phyloP scores from a whole-genome alignment of 306 rosid species.

The Nissolia schottii region DNA sequence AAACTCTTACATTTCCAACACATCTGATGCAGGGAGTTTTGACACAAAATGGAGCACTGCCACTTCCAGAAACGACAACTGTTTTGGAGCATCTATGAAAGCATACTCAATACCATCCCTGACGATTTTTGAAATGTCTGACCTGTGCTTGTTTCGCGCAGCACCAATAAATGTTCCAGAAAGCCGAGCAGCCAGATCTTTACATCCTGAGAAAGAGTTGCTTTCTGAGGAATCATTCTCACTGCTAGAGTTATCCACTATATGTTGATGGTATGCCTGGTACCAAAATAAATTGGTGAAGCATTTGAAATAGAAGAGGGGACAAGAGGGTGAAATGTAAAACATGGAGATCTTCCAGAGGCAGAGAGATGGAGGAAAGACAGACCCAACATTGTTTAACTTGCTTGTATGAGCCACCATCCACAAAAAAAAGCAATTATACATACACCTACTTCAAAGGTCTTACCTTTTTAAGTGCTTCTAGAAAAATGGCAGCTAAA shows the following conservation, averaged over 20 bases:
- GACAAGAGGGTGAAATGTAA: constrained; percentile 5
- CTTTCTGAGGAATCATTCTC: constrained; percentile 48
- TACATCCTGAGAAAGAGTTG: constrained; percentile 60
- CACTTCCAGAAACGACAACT: constrained; percentile 70
- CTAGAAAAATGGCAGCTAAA: constrained; percentile 61
- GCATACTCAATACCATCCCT: constrained; percentile 80
- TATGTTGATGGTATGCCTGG: constrained; percentile 67
- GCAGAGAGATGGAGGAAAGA: constrained; percentile 2
- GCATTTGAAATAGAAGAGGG: constrained; percentile 15
- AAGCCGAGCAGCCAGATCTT: constrained; percentile 77
- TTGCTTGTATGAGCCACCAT: neutral
- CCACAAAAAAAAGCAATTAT: neutral
- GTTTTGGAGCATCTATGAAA: constrained; percentile 74
- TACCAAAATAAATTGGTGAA: constrained; percentile 6
- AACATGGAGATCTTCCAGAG: constrained; percentile 5
- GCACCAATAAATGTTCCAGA: constrained; percentile 80
- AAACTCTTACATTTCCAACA: constrained; percentile 64
- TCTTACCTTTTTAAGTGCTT: constrained; percentile 80
- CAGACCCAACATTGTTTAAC: neutral
- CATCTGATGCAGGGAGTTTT: constrained; percentile 75
- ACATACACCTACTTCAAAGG: neutral
- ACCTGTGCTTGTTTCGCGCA: constrained; percentile 71
- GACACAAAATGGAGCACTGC: constrained; percentile 69
- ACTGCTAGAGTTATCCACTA: constrained; percentile 41
- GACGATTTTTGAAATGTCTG: constrained; percentile 69